These are phyloP conservation scores for Solanum clarkiae DNA, from an alignment of 257 asterid genomes.

Conservation along the genomic window DNA sequence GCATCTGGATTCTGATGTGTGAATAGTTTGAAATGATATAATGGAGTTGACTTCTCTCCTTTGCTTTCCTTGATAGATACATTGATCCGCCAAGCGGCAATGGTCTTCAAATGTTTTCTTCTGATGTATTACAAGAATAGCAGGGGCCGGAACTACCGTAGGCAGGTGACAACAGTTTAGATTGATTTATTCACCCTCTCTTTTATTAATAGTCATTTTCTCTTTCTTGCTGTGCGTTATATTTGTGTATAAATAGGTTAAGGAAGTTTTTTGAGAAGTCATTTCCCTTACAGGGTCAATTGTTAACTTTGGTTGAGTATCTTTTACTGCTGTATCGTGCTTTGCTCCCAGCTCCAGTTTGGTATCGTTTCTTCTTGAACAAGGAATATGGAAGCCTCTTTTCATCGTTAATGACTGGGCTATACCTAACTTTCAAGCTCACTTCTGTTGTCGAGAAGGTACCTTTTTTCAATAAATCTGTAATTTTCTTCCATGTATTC, in stretches of 20 bases:
- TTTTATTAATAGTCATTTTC: not conserved
- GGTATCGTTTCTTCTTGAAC: conserved; percentile 91
- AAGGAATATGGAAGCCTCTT: conserved; percentile 90
- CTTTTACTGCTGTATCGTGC: conserved; percentile 71
- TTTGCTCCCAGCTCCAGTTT: conserved; percentile 82
- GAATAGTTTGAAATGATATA: conserved; percentile 1
- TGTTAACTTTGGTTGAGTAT: conserved; percentile 78
- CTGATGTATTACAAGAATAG: conserved; percentile 67
- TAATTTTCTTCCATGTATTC: not conserved
- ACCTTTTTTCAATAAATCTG: not conserved
- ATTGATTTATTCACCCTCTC: not conserved
- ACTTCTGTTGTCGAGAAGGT: conserved; percentile 95
- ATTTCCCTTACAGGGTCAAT: conserved; percentile 49
- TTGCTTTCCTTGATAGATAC: conserved; percentile 32
- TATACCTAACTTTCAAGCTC: conserved; percentile 82
- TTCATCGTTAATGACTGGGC: conserved; percentile 77
- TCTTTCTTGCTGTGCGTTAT: not conserved
- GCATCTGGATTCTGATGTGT: not conserved
- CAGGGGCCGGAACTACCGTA: conserved; percentile 64
- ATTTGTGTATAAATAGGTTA: not conserved
- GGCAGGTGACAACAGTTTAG: conserved; percentile 38
- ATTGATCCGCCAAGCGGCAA: conserved; percentile 72
- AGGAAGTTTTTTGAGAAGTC: not conserved
- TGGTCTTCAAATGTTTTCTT: conserved; percentile 55
- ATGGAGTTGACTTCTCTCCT: not conserved